phyloP scores from a whole-genome alignment of 78 protist species.

The Cyanophora paradoxa region DNA sequence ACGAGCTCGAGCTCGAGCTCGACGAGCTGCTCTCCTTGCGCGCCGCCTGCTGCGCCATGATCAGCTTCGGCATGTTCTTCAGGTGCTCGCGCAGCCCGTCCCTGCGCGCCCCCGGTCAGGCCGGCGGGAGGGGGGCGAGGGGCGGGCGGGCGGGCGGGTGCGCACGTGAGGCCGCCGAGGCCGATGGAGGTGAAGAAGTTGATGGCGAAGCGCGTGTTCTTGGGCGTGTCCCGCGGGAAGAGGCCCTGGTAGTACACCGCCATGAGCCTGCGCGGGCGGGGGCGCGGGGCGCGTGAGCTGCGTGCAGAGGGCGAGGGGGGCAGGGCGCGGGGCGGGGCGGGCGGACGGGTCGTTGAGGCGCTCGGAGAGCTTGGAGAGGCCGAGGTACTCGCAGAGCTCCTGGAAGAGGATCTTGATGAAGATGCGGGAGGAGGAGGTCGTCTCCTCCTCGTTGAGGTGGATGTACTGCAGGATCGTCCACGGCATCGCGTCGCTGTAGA shows the following conservation, averaged over 20 bases:
- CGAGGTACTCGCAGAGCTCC: constrained; percentile 81
- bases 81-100: constrained; percentile 69
- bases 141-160: neutral
- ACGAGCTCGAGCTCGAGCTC: neutral
- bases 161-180: constrained; percentile 76
- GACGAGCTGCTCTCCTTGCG: neutral
- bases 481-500: constrained; percentile 47
- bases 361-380: constrained; percentile 42
- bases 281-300: neutral
- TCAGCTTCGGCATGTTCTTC: constrained; percentile 61
- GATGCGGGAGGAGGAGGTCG: constrained; percentile 87
- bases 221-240: constrained; percentile 83
- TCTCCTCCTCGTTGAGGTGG: constrained; percentile 57
- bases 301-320: neutral
- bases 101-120: constrained; percentile 5
- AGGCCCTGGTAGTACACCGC: constrained; percentile 30
- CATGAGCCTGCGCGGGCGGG: constrained; percentile 28
- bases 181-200: constrained; percentile 91
- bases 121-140: neutral
- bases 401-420: constrained; percentile 88
- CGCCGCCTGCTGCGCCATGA: constrained; percentile 22
- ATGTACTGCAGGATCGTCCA: constrained; percentile 58
- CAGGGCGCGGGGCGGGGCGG: neutral
- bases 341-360: constrained; percentile 15
- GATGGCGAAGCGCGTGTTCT: constrained; percentile 89